These are phyloP conservation scores for Fusarium setosum DNA, from an alignment of 2,329 filamentous ascomycete genomes.

Conservation along the genomic window DNA sequence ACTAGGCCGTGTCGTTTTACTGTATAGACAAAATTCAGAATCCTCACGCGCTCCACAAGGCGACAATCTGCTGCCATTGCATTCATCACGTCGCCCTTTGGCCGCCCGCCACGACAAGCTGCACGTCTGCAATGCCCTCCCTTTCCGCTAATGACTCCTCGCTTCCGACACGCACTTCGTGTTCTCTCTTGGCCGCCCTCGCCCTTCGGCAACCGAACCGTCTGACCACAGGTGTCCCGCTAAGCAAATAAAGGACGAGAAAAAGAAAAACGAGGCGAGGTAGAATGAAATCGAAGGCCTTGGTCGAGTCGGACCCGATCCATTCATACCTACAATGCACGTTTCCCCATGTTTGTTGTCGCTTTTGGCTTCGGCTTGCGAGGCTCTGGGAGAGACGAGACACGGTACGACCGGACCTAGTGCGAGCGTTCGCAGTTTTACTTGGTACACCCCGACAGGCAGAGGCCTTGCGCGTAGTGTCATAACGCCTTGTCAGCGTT, in stretches of 20 bases:
- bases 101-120: slow-evolving; percentile 36
- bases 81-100: slow-evolving; percentile 35
- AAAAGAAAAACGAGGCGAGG: slow-evolving; percentile 1
- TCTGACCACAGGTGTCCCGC: slow-evolving; percentile 5
- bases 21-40: slow-evolving; percentile 43
- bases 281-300: not conserved
- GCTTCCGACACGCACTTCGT: slow-evolving; percentile 22
- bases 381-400: slow-evolving; percentile 3
- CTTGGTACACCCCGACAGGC: slow-evolving; percentile 29
- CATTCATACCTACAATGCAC: not conserved
- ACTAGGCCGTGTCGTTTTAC: slow-evolving; percentile 28
- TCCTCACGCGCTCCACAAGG: slow-evolving; percentile 40
- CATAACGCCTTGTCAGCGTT: slow-evolving; percentile 45
- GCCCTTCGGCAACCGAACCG: slow-evolving; percentile 7
- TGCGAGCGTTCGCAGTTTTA: slow-evolving; percentile 12
- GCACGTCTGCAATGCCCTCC: slow-evolving; percentile 21
- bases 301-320: not conserved
- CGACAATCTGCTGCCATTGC: slow-evolving; percentile 41
- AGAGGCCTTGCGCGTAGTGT: slow-evolving; percentile 27
- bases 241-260: not conserved
- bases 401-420: slow-evolving; percentile 8
- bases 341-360: not conserved
- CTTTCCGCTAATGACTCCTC: slow-evolving; percentile 3
- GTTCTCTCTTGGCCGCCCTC: slow-evolving; percentile 6
- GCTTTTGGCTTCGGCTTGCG: not conserved